Evolutionary conservation across 441 rosid species (phyloP).

Genomic region (Gossypium schwendimanii): DNA sequence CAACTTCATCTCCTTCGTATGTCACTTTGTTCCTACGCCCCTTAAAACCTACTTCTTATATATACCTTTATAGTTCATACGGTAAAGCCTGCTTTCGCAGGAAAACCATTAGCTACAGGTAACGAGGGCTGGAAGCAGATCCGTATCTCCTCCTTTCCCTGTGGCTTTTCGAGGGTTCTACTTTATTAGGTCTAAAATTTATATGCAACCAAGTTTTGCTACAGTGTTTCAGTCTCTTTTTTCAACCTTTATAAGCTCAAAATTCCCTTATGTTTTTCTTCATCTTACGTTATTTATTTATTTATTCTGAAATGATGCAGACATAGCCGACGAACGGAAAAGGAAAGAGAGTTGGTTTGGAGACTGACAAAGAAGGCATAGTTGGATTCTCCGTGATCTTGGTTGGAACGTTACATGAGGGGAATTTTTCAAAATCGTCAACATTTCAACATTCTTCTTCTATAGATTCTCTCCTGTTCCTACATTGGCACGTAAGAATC

Average conservation of each 20-base stretch:
- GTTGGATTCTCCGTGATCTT: not conserved
- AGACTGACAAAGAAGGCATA: not conserved
- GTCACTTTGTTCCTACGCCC: not conserved
- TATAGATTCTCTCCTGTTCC: conserved; percentile 16
- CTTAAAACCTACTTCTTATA: conserved; percentile 25
- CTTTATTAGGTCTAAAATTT: conserved; percentile 9
- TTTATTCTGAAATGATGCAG: conserved; percentile 15
- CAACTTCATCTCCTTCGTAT: conserved; percentile 7
- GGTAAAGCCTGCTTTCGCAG: conserved; percentile 12
- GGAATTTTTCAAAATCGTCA: conserved; percentile 19
- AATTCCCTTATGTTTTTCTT: not conserved
- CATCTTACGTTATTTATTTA: not conserved
- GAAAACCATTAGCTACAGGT: conserved; percentile 14
- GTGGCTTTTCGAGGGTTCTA: conserved; percentile 18
- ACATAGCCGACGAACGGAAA: conserved; percentile 1
- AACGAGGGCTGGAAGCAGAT: conserved; percentile 25
- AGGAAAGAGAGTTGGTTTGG: not conserved
- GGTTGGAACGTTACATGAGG: not conserved
- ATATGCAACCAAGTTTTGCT: not conserved
- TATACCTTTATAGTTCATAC: conserved; percentile 23
- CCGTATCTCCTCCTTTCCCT: not conserved
- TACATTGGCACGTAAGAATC: conserved; percentile 27
- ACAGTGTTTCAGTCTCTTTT: not conserved
- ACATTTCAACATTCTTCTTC: conserved; percentile 10
- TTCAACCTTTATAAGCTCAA: not conserved